A percentile compares a stretch with the other conserved stretches of the same genome.
Evolutionary conservation across 139 green algal species (phyloP).

Genomic region (Auxenochlorella protothecoides): DNA sequence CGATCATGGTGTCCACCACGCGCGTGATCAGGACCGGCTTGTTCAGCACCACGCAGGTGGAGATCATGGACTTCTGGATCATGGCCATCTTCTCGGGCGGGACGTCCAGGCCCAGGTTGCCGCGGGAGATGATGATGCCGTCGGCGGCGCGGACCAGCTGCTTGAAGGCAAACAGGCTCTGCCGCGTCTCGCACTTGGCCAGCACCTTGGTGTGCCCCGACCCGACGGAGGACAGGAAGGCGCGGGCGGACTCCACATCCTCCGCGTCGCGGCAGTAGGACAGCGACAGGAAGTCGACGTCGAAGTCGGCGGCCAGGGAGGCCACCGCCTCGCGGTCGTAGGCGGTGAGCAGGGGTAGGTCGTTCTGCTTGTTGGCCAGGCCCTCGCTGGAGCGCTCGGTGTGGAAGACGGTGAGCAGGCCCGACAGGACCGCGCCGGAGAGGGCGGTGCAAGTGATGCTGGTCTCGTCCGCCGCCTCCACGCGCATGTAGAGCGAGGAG

Average conservation of each 20-base stretch:
- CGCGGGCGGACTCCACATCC: constrained; percentile 60
- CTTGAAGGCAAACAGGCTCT: constrained; percentile 62
- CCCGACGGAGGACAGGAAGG: constrained; percentile 61
- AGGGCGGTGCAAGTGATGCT: constrained; percentile 66
- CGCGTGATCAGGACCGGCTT: constrained; percentile 80
- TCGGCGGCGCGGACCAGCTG: constrained; percentile 63
- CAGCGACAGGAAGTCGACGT: constrained; percentile 57
- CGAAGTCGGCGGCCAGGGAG: constrained; percentile 29
- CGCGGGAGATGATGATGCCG: constrained; percentile 76
- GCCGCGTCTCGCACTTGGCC: constrained; percentile 70
- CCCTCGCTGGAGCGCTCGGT: constrained; percentile 51
- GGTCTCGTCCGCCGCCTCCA: constrained; percentile 31
- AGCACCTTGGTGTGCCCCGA: constrained; percentile 62
- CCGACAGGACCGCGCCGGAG: constrained; percentile 66
- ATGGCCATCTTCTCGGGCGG: constrained; percentile 83
- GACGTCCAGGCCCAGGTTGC: constrained; percentile 83
- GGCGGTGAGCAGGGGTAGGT: constrained; percentile 63
- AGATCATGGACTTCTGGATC: constrained; percentile 52
- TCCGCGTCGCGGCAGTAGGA: constrained; percentile 42
- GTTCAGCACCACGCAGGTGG: constrained; percentile 73
- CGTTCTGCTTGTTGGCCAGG: constrained; percentile 70
- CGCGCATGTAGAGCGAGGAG: constrained; percentile 66
- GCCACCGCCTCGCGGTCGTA: constrained; percentile 53
- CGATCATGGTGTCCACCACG: constrained; percentile 84
- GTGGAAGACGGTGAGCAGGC: constrained; percentile 88